A percentile compares a stretch with the other conserved stretches of the same genome.
Conservation (phyloP, 176 grass and related monocot species). For the Paspalum vaginatum region DNA sequence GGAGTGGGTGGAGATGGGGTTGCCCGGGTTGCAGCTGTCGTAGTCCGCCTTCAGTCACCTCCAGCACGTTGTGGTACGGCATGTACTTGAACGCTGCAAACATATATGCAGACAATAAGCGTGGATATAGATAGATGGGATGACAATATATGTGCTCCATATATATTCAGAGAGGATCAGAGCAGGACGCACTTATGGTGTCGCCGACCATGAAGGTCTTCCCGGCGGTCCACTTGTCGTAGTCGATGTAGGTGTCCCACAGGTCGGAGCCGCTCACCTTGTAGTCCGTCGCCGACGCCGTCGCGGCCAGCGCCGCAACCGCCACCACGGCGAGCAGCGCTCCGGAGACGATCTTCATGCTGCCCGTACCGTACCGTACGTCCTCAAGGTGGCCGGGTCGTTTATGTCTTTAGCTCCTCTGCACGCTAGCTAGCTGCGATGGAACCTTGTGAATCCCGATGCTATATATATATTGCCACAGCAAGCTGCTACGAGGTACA, state of each 20-base stretch:
- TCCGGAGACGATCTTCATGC: slow-evolving; percentile 36
- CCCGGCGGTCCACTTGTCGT: slow-evolving; percentile 47
- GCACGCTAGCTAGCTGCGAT: background rate
- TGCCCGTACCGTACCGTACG: background rate
- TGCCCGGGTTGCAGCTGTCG: slow-evolving; percentile 43
- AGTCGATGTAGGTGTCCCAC: slow-evolving; percentile 69
- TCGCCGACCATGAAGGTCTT: slow-evolving; percentile 66
- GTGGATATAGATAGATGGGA: too few relatives aligned
- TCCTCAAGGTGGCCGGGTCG: background rate
- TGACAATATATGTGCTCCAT: too few relatives aligned
- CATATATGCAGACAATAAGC: too few relatives aligned
- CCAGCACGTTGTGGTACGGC: slow-evolving; percentile 66
- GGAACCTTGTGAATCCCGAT: background rate
- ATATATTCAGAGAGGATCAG: too few relatives aligned
- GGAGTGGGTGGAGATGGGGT: slow-evolving; percentile 42
- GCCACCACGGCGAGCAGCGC: slow-evolving; percentile 35
- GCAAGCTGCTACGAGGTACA: background rate
- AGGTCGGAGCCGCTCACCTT: slow-evolving; percentile 45
- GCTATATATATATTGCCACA: background rate
- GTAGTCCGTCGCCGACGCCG: slow-evolving; percentile 42
- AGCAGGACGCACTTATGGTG: slow-evolving; percentile 63
- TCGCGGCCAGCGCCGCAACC: slow-evolving; percentile 33
- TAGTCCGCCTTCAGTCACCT: slow-evolving; percentile 59
- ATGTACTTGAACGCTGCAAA: slow-evolving; percentile 58
- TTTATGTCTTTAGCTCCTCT: background rate